These are phyloP conservation scores for Pythium biforme DNA, from an alignment of 352 stramenopile genomes.

Conservation along the genomic window DNA sequence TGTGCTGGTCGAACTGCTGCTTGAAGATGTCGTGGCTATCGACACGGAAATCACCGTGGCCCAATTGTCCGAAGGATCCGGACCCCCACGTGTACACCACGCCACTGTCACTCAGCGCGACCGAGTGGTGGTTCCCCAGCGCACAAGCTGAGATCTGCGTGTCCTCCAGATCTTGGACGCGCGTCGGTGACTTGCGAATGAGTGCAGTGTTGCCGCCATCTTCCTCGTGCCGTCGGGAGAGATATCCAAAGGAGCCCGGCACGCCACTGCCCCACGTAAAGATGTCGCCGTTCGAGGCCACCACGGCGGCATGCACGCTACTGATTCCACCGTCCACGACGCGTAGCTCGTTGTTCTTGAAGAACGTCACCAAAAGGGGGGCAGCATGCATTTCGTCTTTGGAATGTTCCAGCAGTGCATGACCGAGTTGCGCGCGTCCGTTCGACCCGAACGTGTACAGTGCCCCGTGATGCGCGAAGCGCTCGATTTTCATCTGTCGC, in stretches of 20 bases:
- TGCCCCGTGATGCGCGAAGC: conserved; percentile 65
- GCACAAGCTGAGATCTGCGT: conserved; percentile 43
- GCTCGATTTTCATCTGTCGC: conserved; percentile 67
- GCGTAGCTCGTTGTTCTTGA: conserved; percentile 71
- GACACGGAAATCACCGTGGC: conserved; percentile 58
- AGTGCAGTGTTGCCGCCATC: conserved; percentile 4
- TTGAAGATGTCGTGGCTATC: conserved; percentile 56
- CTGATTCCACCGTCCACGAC: conserved; percentile 48
- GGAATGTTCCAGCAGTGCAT: conserved; percentile 43
- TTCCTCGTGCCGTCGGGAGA: conserved; percentile 6
- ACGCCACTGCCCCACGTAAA: conserved; percentile 73
- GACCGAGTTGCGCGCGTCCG: conserved; percentile 46
- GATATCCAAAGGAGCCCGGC: conserved; percentile 63
- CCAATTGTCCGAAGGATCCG: conserved; percentile 64
- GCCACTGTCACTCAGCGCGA: conserved; percentile 57
- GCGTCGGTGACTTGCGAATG: conserved; percentile 39
- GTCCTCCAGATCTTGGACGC: conserved; percentile 69
- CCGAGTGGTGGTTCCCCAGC: conserved; percentile 64
- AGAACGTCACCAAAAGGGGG: conserved; percentile 51
- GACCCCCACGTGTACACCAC: conserved; percentile 72
- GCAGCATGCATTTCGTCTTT: conserved; percentile 30
- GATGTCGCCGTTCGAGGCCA: conserved; percentile 61
- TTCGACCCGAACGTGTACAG: conserved; percentile 76
- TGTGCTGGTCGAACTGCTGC: conserved; percentile 67
- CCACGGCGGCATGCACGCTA: conserved; percentile 53